phyloP scores from a whole-genome alignment of 2,329 filamentous ascomycete species.

The Diaporthe sp. region DNA sequence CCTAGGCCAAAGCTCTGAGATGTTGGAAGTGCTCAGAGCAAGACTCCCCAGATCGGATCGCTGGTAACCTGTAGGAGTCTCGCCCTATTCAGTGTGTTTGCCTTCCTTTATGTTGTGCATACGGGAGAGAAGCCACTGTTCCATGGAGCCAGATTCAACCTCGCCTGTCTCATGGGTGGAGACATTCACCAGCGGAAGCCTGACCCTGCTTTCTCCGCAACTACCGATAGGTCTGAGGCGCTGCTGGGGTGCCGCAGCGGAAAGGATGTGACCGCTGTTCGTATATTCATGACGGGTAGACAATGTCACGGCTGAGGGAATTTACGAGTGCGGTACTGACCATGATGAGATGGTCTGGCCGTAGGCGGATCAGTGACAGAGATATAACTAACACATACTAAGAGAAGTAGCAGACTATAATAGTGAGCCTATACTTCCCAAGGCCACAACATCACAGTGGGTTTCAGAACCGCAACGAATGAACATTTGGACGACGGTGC shows the following conservation, averaged over 20 bases:
- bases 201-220: background rate
- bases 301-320: background rate
- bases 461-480: background rate
- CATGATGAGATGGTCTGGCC: background rate
- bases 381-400: background rate
- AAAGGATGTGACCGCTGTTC: background rate
- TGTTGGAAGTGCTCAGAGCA: background rate
- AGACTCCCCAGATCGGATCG: background rate
- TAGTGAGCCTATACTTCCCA: background rate
- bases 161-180: background rate
- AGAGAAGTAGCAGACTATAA: background rate
- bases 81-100: background rate
- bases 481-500: background rate
- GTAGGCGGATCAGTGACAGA: background rate
- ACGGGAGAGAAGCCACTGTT: background rate
- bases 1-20: background rate
- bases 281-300: background rate
- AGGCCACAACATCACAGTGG: too few relatives aligned
- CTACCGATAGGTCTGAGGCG: background rate
- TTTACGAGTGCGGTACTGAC: background rate
- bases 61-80: background rate
- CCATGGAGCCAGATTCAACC: too few relatives aligned
- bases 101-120: too few relatives aligned
- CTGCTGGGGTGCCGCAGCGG: background rate
- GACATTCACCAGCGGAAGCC: background rate